Evolutionary conservation across 345 rosid species (phyloP).

Genomic region (Durio zibethinus): DNA sequence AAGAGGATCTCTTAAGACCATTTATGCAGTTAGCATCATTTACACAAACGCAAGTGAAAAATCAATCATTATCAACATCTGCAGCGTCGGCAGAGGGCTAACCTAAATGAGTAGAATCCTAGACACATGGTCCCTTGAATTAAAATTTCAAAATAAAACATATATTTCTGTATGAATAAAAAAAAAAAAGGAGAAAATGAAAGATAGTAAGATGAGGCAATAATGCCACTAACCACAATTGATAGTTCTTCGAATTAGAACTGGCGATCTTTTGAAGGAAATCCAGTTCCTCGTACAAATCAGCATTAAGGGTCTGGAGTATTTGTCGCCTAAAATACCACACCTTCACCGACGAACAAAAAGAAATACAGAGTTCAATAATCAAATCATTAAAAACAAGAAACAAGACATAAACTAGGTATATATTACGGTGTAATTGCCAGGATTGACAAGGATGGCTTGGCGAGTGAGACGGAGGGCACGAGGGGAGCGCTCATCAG

Average conservation of each 20-base stretch:
- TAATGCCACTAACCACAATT: conserved; percentile 61
- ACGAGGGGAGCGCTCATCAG: conserved; percentile 79
- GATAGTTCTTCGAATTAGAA: conserved; percentile 79
- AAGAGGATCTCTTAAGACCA: background rate
- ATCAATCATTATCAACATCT: background rate
- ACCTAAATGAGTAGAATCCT: background rate
- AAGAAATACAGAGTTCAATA: background rate
- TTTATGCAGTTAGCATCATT: background rate
- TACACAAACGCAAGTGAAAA: no score
- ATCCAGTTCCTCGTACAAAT: conserved; percentile 51
- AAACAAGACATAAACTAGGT: background rate
- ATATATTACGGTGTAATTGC: conserved; percentile 75
- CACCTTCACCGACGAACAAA: conserved; percentile 44
- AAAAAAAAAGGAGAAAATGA: background rate
- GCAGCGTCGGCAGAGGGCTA: background rate
- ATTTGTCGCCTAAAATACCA: conserved; percentile 89
- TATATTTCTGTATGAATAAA: background rate
- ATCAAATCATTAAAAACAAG: background rate
- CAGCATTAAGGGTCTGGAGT: conserved; percentile 48
- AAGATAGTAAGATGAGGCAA: background rate
- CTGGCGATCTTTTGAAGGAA: conserved; percentile 56
- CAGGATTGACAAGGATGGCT: conserved; percentile 64
- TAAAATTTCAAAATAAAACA: background rate
- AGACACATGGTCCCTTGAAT: background rate
- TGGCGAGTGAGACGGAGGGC: conserved; percentile 59